Evolutionary conservation across 495 filamentous ascomycete species (phyloP).

Genomic region (Hypomontagnella submonticulosa): DNA sequence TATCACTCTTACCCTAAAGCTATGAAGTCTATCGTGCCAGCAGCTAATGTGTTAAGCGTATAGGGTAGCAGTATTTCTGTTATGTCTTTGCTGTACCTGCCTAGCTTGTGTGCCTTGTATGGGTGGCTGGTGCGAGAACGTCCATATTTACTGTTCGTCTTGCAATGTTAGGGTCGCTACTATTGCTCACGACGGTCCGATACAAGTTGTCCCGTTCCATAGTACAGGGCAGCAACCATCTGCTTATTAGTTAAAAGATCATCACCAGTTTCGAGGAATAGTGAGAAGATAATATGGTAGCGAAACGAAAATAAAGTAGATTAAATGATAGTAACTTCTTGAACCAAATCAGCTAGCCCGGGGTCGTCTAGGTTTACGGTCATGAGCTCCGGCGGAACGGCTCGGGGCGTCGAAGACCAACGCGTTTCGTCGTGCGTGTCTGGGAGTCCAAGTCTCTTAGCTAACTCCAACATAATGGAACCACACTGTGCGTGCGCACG

Average conservation of each 20-base stretch:
- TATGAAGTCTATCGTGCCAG: too few species aligned
- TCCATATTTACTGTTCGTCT: conserved; percentile 41
- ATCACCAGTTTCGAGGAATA: too few species aligned
- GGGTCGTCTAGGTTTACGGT: conserved; percentile 1
- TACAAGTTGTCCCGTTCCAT: conserved; percentile 22
- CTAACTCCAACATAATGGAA: not conserved
- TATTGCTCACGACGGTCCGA: conserved; percentile 28
- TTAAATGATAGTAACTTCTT: conserved; percentile 12
- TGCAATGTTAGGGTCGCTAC: conserved; percentile 46
- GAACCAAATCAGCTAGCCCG: conserved; percentile 1
- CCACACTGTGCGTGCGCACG: too few species aligned
- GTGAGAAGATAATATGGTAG: too few species aligned
- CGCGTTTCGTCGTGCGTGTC: too few species aligned
- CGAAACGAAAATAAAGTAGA: too few species aligned
- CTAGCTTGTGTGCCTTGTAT: conserved; percentile 49
- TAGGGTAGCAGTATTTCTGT: conserved; percentile 45
- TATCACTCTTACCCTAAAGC: not conserved
- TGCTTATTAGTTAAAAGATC: too few species aligned
- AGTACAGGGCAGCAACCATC: too few species aligned
- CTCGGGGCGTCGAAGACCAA: too few species aligned
- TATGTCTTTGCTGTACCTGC: conserved; percentile 48
- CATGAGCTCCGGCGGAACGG: too few species aligned
- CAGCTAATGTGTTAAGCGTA: not conserved
- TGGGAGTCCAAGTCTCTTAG: not conserved
- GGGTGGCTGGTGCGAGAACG: conserved; percentile 50